Conservation (phyloP, 306 rosid species). For the Luffa acutangula region DNA sequence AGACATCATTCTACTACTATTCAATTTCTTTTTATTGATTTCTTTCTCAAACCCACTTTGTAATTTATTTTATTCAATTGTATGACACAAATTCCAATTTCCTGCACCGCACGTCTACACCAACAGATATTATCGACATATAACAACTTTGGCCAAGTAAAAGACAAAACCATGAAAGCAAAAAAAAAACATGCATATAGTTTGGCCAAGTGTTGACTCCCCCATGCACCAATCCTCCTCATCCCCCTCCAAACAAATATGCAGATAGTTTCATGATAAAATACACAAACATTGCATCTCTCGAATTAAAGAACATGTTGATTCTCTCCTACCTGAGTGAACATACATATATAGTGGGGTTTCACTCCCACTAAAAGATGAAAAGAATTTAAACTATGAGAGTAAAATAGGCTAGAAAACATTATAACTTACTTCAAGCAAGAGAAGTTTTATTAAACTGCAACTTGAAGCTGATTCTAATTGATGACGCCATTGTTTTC, state of each 20-base stretch:
- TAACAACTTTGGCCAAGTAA: neutral
- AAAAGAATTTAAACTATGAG: neutral
- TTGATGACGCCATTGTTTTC: conserved; percentile 60
- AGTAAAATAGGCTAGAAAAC: conserved; percentile 2
- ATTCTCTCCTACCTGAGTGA: neutral
- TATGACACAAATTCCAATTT: neutral
- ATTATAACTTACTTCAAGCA: conserved; percentile 63
- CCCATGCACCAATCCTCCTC: neutral
- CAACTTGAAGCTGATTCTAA: conserved; percentile 56
- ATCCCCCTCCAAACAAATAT: neutral
- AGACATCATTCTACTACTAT: too few species aligned
- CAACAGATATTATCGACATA: neutral
- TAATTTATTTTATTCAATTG: neutral
- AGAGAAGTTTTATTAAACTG: conserved; percentile 43
- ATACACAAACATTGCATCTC: neutral
- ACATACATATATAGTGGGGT: neutral
- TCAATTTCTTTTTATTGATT: neutral
- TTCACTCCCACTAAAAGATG: neutral
- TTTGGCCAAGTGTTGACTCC: neutral
- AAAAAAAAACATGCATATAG: neutral
- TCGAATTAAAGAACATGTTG: neutral
- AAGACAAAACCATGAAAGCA: neutral
- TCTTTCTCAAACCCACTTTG: neutral
- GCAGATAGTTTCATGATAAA: neutral
- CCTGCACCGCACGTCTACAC: neutral